Evolutionary conservation across 1,139 yeast genomes (phyloP).

Genomic region (Sugiyamaella xylanicola): DNA sequence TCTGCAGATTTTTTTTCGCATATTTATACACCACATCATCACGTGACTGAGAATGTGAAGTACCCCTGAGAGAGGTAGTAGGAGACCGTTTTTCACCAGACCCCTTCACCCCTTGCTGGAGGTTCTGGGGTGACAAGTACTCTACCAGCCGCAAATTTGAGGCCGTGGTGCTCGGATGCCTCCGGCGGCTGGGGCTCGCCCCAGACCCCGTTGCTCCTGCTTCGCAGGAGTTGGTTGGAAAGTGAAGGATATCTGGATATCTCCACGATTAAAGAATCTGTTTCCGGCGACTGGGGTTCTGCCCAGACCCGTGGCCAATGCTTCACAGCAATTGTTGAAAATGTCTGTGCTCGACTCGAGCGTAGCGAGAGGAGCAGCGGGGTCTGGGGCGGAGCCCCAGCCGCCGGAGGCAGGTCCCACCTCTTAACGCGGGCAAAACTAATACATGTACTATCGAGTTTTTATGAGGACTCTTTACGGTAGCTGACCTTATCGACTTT

Average conservation of each 20-base stretch:
- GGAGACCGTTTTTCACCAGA: neutral
- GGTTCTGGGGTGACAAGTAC: too few species aligned
- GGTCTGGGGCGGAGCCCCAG: neutral
- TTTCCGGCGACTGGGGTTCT: neutral
- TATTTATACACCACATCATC: neutral
- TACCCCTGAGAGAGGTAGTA: too few species aligned
- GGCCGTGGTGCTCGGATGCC: too few species aligned
- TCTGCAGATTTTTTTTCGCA: neutral
- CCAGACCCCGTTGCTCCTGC: too few species aligned
- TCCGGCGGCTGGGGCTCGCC: neutral
- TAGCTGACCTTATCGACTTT: slow-evolving; percentile 89
- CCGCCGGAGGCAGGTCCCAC: neutral
- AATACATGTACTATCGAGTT: too few species aligned
- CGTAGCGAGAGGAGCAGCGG: neutral
- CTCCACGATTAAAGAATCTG: too few species aligned
- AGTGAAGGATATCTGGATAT: too few species aligned
- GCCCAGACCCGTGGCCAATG: slow-evolving; percentile 2
- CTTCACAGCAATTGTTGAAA: neutral
- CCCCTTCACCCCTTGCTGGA: too few species aligned
- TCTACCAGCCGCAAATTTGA: too few species aligned
- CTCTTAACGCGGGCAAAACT: too few species aligned
- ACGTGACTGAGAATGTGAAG: neutral
- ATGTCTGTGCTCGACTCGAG: neutral
- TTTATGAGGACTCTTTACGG: too few species aligned
- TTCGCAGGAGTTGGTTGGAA: too few species aligned